phyloP scores from a whole-genome alignment of 2,329 filamentous ascomycete species.

The Dendrostoma leiphaemia region DNA sequence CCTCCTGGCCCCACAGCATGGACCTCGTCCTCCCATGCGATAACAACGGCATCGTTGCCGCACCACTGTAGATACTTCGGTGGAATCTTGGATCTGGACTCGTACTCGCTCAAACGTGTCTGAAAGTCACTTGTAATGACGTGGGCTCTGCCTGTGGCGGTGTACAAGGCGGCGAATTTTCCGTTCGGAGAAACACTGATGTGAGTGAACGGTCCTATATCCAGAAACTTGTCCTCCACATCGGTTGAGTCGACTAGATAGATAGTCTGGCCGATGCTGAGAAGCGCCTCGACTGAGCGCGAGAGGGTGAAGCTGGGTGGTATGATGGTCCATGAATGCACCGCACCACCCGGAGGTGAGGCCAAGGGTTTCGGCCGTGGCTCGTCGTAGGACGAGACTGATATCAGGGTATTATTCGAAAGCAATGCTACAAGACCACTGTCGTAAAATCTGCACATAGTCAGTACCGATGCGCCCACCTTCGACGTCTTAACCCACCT shows the following conservation, averaged over 20 bases:
- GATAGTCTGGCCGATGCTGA: conserved; percentile 82
- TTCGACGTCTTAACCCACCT: conserved; percentile 38
- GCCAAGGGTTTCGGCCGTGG: conserved; percentile 84
- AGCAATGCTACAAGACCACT: conserved; percentile 91
- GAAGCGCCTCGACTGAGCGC: conserved; percentile 85
- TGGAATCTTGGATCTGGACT: conserved; percentile 79
- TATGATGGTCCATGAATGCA: conserved; percentile 87
- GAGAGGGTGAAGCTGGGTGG: conserved; percentile 86
- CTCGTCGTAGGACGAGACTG: conserved; percentile 87
- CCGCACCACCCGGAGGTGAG: conserved; percentile 69
- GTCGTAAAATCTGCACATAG: conserved; percentile 67
- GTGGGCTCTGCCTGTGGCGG: conserved; percentile 79
- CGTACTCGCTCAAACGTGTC: conserved; percentile 85
- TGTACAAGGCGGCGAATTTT: conserved; percentile 84
- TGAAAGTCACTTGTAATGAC: conserved; percentile 96
- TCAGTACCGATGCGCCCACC: background rate
- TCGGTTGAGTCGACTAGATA: conserved; percentile 86
- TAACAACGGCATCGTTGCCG: conserved; percentile 86
- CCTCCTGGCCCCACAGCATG: conserved; percentile 87
- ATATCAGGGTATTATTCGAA: conserved; percentile 80
- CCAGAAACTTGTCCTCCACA: conserved; percentile 84
- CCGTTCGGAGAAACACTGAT: conserved; percentile 90
- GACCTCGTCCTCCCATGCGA: conserved; percentile 97
- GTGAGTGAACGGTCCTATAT: conserved; percentile 89
- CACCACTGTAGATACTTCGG: conserved; percentile 95